Evolutionary conservation across 305 asterid species (phyloP), one percentile per base, ranked within the genome.

Genomic region (Fraxinus paxiana): DNA sequence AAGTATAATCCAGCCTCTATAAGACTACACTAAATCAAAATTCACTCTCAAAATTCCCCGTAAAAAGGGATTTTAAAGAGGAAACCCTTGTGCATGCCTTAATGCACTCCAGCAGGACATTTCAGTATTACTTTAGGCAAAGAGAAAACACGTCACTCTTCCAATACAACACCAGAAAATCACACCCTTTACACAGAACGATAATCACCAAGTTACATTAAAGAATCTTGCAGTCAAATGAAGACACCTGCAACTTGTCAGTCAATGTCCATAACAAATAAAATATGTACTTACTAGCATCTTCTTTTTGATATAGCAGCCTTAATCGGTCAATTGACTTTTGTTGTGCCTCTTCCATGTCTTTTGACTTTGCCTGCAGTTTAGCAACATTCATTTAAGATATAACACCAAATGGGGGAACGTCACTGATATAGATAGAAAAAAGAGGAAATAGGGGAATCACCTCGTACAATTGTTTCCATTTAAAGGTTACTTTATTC

Each of bases 381-480:
- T 85, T 63, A 76, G 80, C 56, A 84, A 59, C 31, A 67, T 34
- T 81, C 79, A 79, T 59, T 51, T 73, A 79, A 67, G 81, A 37
- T 51, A 86, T 75, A 73, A 88, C 22, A 41, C 17, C 65, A 38
- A 82, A 78, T 46, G 30, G 69, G 65, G 73, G 76, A 70, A 56
- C 24, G 4, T 56, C 72, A 70, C 67, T 18, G 67, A 41, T 30
- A 73, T 30, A 56, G 56, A 75, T 43, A 54, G 28, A 76, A 30
- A 81, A 82, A 31, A n/a, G 74, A 73, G 73, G 76, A 61, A 75
- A 74, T 74, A 51, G 73, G 48, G 63, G 35, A 76, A 77, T 43
- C 83, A 94, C 98, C 98, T 94, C 89, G 56, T 80, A 96, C 83
- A 91, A 83, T 80, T 83, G 77, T 75, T 84, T 92, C 99, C 99